Conservation (phyloP, 2,329 filamentous ascomycete species). For the Microascus cirrosus region DNA sequence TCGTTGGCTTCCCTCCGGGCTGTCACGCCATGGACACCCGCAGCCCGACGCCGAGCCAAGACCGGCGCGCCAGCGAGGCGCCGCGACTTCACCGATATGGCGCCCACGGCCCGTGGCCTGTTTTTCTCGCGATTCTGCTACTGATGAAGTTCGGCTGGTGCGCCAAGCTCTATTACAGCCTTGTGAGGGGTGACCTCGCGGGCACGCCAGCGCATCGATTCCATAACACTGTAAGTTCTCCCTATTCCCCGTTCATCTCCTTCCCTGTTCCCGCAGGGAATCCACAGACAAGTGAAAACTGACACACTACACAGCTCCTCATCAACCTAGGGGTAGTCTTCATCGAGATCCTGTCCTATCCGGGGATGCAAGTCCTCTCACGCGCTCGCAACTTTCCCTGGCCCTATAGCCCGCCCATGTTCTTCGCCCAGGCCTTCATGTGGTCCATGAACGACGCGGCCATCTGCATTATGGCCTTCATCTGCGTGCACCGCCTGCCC, state of each 20-base stretch:
- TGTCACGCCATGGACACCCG: not conserved
- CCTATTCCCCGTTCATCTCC: not conserved
- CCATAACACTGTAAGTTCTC: not conserved
- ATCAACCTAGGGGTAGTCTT: not conserved
- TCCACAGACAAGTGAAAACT: not conserved
- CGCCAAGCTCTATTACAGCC: not conserved
- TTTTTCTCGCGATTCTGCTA: not conserved
- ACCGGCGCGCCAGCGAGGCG: not conserved
- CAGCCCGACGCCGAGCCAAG: not conserved
- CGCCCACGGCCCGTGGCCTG: not conserved
- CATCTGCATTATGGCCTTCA: not conserved
- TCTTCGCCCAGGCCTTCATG: not conserved
- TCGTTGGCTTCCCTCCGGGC: no score
- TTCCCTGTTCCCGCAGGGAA: not conserved
- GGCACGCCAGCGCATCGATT: not conserved
- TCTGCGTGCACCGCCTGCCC: not conserved
- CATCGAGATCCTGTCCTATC: not conserved
- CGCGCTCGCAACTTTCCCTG: no score
- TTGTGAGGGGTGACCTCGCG: not conserved
- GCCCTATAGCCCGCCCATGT: not conserved
- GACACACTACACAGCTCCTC: not conserved
- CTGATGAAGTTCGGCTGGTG: not conserved
- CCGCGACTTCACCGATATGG: not conserved
- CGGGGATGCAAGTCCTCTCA: not conserved
- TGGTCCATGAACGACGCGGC: not conserved